phyloP scores from a whole-genome alignment of 2,329 filamentous ascomycete genomes.

The Geoglossum cookeanum region DNA sequence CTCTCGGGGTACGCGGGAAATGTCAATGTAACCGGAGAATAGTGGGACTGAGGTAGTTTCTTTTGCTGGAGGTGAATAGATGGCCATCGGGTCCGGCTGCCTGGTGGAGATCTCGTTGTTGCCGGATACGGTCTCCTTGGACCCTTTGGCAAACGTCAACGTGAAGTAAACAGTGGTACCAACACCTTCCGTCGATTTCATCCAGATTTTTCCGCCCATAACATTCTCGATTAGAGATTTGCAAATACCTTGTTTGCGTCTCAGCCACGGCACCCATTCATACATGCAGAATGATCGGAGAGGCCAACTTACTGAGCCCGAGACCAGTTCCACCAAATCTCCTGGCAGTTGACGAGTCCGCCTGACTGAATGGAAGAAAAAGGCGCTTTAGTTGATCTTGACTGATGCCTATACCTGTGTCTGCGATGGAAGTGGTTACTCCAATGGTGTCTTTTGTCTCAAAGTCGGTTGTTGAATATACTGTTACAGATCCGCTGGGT shows the following conservation, averaged over 20 bases:
- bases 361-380: slow-evolving; percentile 84
- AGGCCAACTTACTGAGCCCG: slow-evolving; percentile 40
- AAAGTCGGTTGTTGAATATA: slow-evolving; percentile 52
- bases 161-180: slow-evolving; percentile 64
- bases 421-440: slow-evolving; percentile 68
- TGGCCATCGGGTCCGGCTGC: slow-evolving; percentile 34
- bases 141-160: slow-evolving; percentile 68
- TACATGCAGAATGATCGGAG: not conserved
- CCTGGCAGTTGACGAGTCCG: slow-evolving; percentile 72
- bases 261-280: not conserved
- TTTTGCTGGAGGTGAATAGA: slow-evolving; percentile 32
- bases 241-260: slow-evolving; percentile 41
- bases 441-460: slow-evolving; percentile 53
- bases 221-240: slow-evolving; percentile 86
- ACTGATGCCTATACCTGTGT: slow-evolving; percentile 83
- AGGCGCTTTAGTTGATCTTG: slow-evolving; percentile 65
- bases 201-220: slow-evolving; percentile 68
- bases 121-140: slow-evolving; percentile 37
- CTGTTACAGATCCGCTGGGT: slow-evolving; percentile 66
- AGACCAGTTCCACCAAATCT: slow-evolving; percentile 87
- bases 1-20: slow-evolving; percentile 55
- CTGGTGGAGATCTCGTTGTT: slow-evolving; percentile 26
- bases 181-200: slow-evolving; percentile 55
- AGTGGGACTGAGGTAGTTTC: slow-evolving; percentile 22
- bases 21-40: slow-evolving; percentile 36